Evolutionary conservation across 1,139 yeast genomes (phyloP), one percentile per base, ranked within the genome.

Genomic region (Suhomyces atakaporum): DNA sequence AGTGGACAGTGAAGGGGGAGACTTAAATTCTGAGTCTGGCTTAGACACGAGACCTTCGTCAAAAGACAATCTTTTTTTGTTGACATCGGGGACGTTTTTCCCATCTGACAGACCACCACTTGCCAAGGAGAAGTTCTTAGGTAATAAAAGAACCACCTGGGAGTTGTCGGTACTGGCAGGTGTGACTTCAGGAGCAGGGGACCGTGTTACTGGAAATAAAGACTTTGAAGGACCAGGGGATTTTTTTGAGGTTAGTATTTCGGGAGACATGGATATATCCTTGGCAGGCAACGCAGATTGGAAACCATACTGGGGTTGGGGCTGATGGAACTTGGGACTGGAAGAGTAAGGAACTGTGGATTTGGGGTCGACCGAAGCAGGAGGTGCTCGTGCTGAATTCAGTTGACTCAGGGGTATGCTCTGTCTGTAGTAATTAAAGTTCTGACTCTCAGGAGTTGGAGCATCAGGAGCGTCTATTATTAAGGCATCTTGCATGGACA

Each of bases 401-500:
- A 24, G 26, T n/a, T 22, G 24, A 5, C 7, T 8, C 26, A 24
- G 26, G 15, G 15, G 26, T 12, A 11, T 16, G 21, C 45, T 2
- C n/a, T 27, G 23, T 14, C n/a, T 10, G 20, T 11, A 7, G 27
- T 16, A 16, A 11, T 19, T 23, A 26, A 23, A 11, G 20, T 23
- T 16, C n/a, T 10, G 27, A 10, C 15, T 16, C 22, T 11, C 12
- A 11, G 14, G 15, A 12, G 26, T n/a, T 29, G 23, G 6, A 16
- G 23, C 7, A 18, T 20, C 27, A 16, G 76, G 74, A 0, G 66
- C 60, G 16, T 76, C 84, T 9, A 84, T 70, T 2, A 84, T 54
- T 14, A 85, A 67, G 0, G 95, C 86, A 40, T 84, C 89, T 14
- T 64, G 62, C 75, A 84, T 77, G 2, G 60, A 45, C 90, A 84